Conservation (phyloP, 1,284 basidiomycete species). For the Trichosporon coremiiforme region DNA sequence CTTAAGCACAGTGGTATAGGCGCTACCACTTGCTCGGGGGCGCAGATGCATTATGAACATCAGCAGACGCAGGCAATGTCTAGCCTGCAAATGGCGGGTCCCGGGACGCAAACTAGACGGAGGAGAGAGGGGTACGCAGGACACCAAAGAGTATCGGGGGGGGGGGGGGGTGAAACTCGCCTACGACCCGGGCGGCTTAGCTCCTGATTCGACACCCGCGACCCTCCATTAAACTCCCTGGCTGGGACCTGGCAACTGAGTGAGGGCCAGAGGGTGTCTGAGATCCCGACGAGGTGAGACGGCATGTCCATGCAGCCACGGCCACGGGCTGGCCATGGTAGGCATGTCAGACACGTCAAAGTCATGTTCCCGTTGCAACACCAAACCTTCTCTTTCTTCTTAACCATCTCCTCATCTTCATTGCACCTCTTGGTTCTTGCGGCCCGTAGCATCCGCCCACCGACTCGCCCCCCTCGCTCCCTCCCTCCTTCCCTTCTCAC, state of each 20-base stretch:
- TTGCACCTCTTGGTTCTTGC: too few relatives aligned
- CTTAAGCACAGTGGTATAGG: background rate
- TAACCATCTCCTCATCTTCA: too few relatives aligned
- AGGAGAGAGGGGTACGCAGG: too few relatives aligned
- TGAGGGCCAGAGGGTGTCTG: too few relatives aligned
- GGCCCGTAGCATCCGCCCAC: too few relatives aligned
- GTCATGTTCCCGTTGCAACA: too few relatives aligned
- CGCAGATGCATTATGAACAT: background rate
- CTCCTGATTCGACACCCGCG: background rate
- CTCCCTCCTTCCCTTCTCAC: too few relatives aligned
- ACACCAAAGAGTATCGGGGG: background rate
- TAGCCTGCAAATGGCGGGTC: background rate
- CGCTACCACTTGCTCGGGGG: background rate
- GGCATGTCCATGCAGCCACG: background rate
- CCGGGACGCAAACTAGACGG: too few relatives aligned
- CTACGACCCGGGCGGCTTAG: background rate
- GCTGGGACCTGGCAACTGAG: background rate
- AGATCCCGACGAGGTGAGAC: background rate
- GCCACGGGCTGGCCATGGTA: too few relatives aligned
- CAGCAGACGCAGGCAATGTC: background rate
- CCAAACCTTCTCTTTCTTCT: too few relatives aligned
- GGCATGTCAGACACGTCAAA: too few relatives aligned
- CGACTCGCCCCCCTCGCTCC: too few relatives aligned
- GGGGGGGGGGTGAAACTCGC: background rate
- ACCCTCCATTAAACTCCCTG: background rate